phyloP scores from a whole-genome alignment of 2,329 filamentous ascomycete species.

The Mollisiaceae sp. region DNA sequence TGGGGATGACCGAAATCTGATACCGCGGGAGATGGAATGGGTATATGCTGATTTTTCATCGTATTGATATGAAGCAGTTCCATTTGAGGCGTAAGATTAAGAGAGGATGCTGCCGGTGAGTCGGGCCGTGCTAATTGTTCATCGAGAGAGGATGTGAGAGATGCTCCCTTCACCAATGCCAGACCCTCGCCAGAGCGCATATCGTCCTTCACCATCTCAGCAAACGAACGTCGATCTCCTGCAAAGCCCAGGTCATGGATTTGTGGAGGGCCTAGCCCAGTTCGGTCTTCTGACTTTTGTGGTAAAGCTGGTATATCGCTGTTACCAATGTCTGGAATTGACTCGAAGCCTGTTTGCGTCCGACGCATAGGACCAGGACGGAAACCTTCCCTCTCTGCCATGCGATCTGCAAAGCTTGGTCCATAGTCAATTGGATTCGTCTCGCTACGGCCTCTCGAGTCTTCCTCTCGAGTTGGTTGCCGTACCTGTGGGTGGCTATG shows the following conservation, averaged over 20 bases:
- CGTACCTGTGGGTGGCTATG: slow-evolving; percentile 35
- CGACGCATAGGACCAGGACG: slow-evolving; percentile 59
- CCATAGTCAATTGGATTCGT: slow-evolving; percentile 16
- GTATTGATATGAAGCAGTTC: slow-evolving; percentile 38
- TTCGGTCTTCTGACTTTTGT: not conserved
- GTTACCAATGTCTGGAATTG: slow-evolving; percentile 24
- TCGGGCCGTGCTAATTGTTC: slow-evolving; percentile 23
- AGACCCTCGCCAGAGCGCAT: slow-evolving; percentile 65
- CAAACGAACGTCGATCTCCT: slow-evolving; percentile 33
- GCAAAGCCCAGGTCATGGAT: not conserved
- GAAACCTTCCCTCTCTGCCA: slow-evolving; percentile 45
- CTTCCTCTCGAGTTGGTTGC: slow-evolving; percentile 23
- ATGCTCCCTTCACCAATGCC: slow-evolving; percentile 53
- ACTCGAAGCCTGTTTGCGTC: slow-evolving; percentile 59
- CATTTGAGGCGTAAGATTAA: slow-evolving; percentile 25
- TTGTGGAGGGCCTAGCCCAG: not conserved
- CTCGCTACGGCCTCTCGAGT: slow-evolving; percentile 16
- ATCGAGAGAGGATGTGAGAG: slow-evolving; percentile 25
- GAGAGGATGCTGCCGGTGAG: slow-evolving; percentile 9
- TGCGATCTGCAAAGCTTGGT: slow-evolving; percentile 20
- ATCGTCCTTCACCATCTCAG: slow-evolving; percentile 56
- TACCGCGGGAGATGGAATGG: slow-evolving; percentile 21
- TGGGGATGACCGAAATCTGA: slow-evolving; percentile 24
- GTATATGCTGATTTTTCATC: slow-evolving; percentile 35
- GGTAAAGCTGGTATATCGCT: not conserved